These are phyloP conservation scores for Sordaria brevicollis DNA, from an alignment of 495 filamentous ascomycete genomes.

Conservation along the genomic window DNA sequence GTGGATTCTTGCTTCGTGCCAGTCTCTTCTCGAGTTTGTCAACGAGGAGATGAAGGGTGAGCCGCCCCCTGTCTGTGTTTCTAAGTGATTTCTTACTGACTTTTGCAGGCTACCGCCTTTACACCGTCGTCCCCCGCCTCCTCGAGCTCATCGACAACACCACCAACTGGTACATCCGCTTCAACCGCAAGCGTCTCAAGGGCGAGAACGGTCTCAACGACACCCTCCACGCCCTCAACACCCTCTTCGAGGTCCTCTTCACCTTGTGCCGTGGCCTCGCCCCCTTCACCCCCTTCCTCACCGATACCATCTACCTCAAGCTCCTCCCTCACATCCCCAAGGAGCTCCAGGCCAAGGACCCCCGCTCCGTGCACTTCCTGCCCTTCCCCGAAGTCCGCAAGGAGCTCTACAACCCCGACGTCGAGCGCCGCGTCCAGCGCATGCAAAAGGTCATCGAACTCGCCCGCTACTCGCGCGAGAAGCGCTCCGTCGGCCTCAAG, in stretches of 20 bases:
- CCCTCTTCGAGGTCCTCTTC: conserved; percentile 92
- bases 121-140: conserved; percentile 87
- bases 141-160: conserved; percentile 86
- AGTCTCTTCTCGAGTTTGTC: conserved; percentile 84
- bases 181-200: conserved; percentile 93
- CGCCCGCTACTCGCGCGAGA: conserved; percentile 73
- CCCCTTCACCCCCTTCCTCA: conserved; percentile 92
- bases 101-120: conserved; percentile 59
- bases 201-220: conserved; percentile 76
- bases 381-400: conserved; percentile 77
- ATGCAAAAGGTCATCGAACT: conserved; percentile 97
- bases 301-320: conserved; percentile 83
- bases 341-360: conserved; percentile 60
- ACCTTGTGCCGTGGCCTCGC: conserved; percentile 79
- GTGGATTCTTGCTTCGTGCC: conserved; percentile 91
- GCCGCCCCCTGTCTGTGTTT: conserved; percentile 4
- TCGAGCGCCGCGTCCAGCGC: conserved; percentile 75
- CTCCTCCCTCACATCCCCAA: conserved; percentile 51
- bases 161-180: conserved; percentile 99
- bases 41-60: conserved; percentile 86
- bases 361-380: conserved; percentile 86
- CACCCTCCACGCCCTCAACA: conserved; percentile 84
- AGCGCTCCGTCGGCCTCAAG: conserved; percentile 75
- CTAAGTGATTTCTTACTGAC: conserved; percentile 12
- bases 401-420: conserved; percentile 76